Evolutionary conservation across 345 rosid species (phyloP), one percentile per base, ranked within the genome.

Genomic region (Corymbia maculata): DNA sequence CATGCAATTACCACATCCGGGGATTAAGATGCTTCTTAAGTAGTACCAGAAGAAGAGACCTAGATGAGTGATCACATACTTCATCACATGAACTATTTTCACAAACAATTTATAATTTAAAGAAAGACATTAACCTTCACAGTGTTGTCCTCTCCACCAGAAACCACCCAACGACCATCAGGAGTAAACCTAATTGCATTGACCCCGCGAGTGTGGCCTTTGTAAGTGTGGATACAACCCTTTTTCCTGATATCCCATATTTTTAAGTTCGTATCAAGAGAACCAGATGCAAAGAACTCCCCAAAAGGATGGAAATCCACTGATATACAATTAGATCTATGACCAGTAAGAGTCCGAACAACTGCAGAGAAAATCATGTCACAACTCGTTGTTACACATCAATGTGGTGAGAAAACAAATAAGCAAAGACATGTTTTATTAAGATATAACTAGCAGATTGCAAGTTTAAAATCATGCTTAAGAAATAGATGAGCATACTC

Each of bases 161-260:
- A 98, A 57, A 98, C 99, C 92, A 98, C 97, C 99, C 99, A 98
- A 47, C 99, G 99, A 55, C 99, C 99, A 93, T 98, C 99, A 50
- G 99, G 99, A 87, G 99, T 98, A 90, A 97, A 98, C 92, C 99
- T 96, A 88, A 98, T 94, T 87, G 97, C 97, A 95, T 92, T 98
- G 88, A 98, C 99, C 26, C 99, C 99, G 84, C 99, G 95, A 70
- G 99, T 97, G 89, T 98, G 99, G 89, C 99, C 99, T 93, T 98
- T 98, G 94, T 96, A 98, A 24, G 99, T 98, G 92, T 98, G 99
- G 91, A 98, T 97, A 90, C 98, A 97, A 11, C 98, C 99, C 88
- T 98, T 98, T 92, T 96, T 97, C 86, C 99, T 92, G 90, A 98
- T 95, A 91, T 98, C 99, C 99, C 99, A 98, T 93, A 98, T 98